Conservation (phyloP, 2,329 filamentous ascomycete genomes). For the Pyrenochaeta sp. region DNA sequence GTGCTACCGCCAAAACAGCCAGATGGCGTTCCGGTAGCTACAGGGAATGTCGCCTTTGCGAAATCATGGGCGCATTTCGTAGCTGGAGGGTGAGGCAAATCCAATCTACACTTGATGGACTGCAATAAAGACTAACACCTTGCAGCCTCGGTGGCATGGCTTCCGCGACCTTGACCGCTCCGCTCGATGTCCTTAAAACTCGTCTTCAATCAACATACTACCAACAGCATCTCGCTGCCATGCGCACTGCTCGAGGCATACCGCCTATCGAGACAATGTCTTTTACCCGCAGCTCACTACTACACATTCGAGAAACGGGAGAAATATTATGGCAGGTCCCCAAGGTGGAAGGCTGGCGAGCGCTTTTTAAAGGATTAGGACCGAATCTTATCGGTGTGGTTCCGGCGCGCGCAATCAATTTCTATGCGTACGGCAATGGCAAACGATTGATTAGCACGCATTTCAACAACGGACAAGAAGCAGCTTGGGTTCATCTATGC, state of each 20-base stretch:
- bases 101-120: conserved; percentile 29
- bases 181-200: conserved; percentile 93
- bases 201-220: conserved; percentile 95
- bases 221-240: conserved; percentile 78
- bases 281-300: conserved; percentile 69
- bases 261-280: conserved; percentile 66
- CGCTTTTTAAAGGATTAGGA: conserved; percentile 91
- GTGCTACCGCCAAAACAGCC: conserved; percentile 57
- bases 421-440: conserved; percentile 91
- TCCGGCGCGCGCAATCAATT: conserved; percentile 89
- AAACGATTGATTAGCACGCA: conserved; percentile 81
- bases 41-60: conserved; percentile 55
- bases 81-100: conserved; percentile 76
- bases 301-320: conserved; percentile 85
- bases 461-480: conserved; percentile 74
- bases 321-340: conserved; percentile 86
- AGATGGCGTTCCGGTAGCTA: conserved; percentile 50
- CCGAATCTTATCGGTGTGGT: conserved; percentile 91
- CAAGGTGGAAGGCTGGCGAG: conserved; percentile 80
- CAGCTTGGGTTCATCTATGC: conserved; percentile 78
- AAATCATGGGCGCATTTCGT: conserved; percentile 94
- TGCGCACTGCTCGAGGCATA: conserved; percentile 67
- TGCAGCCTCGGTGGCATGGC: conserved; percentile 86
- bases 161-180: conserved; percentile 88
- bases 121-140: conserved; percentile 19